Conservation (phyloP, 169 alveolate species). For the Toxoplasma gondii region DNA sequence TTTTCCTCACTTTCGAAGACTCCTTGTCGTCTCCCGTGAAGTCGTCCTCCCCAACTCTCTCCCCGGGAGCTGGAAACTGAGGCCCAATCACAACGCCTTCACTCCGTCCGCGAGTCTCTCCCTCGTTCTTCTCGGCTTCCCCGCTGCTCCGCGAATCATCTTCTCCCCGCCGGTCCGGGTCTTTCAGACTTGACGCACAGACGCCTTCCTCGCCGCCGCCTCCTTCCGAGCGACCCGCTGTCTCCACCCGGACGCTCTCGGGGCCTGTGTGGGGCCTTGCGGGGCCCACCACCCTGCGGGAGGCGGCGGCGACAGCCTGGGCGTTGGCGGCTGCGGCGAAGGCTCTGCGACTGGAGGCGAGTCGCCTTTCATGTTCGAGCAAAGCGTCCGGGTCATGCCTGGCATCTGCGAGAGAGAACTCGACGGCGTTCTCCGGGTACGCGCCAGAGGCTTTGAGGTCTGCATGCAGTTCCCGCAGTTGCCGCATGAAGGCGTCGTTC, state of each 20-base stretch:
- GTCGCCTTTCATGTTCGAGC: neutral
- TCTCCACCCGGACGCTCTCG: neutral
- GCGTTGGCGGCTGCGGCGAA: neutral
- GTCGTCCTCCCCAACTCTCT: too few relatives aligned
- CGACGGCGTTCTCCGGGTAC: constrained; percentile 11
- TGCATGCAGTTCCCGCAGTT: constrained; percentile 57
- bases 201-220: neutral
- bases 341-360: neutral
- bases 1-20: too few relatives aligned
- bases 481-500: constrained; percentile 81
- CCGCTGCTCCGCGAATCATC: neutral
- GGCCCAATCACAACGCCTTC: neutral
- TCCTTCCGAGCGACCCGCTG: neutral
- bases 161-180: neutral
- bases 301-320: neutral
- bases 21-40: too few relatives aligned
- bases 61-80: too few relatives aligned
- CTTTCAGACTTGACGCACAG: neutral
- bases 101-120: neutral
- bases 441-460: constrained; percentile 10
- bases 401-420: neutral
- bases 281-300: neutral
- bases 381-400: neutral
- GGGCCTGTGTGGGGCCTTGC: neutral
- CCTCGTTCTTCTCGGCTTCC: neutral